A percentile compares a stretch with the other conserved stretches of the same genome.
Evolutionary conservation across 164 flowering plant genomes (phyloP).

Genomic region (Vitis cinerea): DNA sequence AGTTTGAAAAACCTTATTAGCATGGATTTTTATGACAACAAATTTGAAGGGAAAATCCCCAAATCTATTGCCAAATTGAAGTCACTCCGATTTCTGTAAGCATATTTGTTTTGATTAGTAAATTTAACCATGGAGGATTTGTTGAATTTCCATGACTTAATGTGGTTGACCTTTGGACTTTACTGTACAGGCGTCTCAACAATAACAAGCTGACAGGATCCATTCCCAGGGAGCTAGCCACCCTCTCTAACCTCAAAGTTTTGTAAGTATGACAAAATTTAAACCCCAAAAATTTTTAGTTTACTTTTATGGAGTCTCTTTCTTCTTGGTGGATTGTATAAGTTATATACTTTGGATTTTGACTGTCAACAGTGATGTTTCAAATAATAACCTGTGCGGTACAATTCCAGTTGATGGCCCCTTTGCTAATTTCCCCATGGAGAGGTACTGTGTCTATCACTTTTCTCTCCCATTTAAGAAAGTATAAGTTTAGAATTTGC

Average conservation of each 20-base stretch:
- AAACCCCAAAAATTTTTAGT: neutral
- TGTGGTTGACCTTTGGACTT: neutral
- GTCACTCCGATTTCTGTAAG: slow-evolving; percentile 78
- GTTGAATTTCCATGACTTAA: neutral
- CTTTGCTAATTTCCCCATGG: slow-evolving; percentile 52
- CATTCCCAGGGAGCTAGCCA: slow-evolving; percentile 75
- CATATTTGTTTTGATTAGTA: neutral
- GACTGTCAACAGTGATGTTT: slow-evolving; percentile 69
- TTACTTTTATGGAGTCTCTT: neutral
- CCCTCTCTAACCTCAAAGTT: slow-evolving; percentile 68
- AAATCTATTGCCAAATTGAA: slow-evolving; percentile 65
- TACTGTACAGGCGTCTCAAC: slow-evolving; percentile 62
- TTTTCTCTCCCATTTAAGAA: neutral
- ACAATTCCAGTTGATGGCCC: slow-evolving; percentile 86
- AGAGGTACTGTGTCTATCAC: slow-evolving; percentile 39
- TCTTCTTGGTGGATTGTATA: neutral
- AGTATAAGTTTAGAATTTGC: neutral
- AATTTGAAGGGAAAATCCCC: slow-evolving; percentile 66
- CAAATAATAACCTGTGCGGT: slow-evolving; percentile 76
- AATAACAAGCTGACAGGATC: slow-evolving; percentile 75
- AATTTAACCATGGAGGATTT: neutral
- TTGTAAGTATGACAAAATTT: slow-evolving; percentile 46
- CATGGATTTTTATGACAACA: slow-evolving; percentile 78
- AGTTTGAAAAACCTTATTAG: slow-evolving; percentile 68
- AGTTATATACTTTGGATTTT: slow-evolving; percentile 2